Percentiles rank a stretch among this genome's conserved stretches.
Conservation (phyloP, 768 basidiomycete species). For the Pleurotus salmoneostramineus region DNA sequence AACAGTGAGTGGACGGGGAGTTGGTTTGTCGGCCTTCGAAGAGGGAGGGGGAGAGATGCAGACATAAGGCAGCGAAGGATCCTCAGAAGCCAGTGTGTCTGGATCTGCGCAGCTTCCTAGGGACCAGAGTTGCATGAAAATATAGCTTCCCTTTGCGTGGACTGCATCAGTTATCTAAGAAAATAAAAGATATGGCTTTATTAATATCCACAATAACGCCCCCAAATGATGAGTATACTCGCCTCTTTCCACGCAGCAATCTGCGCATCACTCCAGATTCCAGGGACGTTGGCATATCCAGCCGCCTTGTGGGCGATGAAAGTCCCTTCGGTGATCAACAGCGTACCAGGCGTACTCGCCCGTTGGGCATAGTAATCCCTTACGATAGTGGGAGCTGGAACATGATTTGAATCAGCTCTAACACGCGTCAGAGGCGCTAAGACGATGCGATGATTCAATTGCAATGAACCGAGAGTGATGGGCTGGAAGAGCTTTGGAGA, state of each 20-base stretch:
- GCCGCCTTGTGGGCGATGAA: constrained; percentile 16
- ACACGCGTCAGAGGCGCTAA: constrained; percentile 51
- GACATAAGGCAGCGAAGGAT: constrained; percentile 19
- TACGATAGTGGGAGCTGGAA: constrained; percentile 29
- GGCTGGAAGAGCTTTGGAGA: constrained; percentile 40
- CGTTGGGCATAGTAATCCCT: constrained; percentile 24
- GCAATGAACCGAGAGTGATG: constrained; percentile 35
- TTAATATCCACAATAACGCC: not conserved
- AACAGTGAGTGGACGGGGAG: constrained; percentile 38
- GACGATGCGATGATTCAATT: constrained; percentile 46
- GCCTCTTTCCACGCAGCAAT: constrained; percentile 36
- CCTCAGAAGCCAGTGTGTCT: constrained; percentile 21
- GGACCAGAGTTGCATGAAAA: constrained; percentile 42
- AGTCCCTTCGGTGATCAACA: constrained; percentile 35
- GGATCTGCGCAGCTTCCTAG: constrained; percentile 26
- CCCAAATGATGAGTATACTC: constrained; percentile 6
- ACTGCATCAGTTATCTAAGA: not conserved
- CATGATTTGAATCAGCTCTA: constrained; percentile 33
- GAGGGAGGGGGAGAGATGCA: constrained; percentile 19
- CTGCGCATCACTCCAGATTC: constrained; percentile 35
- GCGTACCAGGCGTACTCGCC: constrained; percentile 21
- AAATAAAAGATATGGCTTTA: not conserved
- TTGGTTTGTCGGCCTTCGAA: constrained; percentile 7
- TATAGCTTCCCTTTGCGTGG: constrained; percentile 33
- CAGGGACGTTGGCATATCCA: constrained; percentile 26